Evolutionary conservation across 148 eudicot species (phyloP).

Genomic region (Vaccinium macrocarpon): DNA sequence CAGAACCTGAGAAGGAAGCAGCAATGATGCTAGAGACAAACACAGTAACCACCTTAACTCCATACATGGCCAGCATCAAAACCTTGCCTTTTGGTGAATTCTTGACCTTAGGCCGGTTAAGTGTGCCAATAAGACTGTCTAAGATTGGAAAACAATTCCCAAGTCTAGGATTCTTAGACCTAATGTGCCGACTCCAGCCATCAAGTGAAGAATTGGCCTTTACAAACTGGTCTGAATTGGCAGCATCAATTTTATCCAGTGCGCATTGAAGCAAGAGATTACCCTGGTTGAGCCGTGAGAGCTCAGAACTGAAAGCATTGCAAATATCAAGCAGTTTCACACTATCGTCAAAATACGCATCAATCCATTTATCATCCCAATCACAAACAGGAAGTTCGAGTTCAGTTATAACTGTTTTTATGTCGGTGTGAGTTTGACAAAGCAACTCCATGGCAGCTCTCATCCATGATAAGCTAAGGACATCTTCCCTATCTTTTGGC

Average conservation of each 20-base stretch:
- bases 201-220: constrained; percentile 58
- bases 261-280: constrained; percentile 59
- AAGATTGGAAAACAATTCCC: constrained; percentile 51
- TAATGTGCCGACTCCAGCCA: constrained; percentile 67
- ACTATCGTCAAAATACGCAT: constrained; percentile 77
- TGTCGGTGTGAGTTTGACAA: constrained; percentile 65
- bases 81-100: constrained; percentile 81
- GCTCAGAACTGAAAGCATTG: constrained; percentile 68
- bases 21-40: constrained; percentile 57
- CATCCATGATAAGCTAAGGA: constrained; percentile 81
- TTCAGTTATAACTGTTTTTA: constrained; percentile 58
- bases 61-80: constrained; percentile 84
- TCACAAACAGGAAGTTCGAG: constrained; percentile 77
- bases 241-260: constrained; percentile 35
- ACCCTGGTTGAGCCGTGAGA: constrained; percentile 69
- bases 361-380: constrained; percentile 94
- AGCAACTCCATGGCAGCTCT: constrained; percentile 53
- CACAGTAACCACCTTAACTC: constrained; percentile 68
- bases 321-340: constrained; percentile 80
- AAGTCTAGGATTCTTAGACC: constrained; percentile 49
- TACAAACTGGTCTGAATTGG: constrained; percentile 28
- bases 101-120: constrained; percentile 73
- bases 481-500: constrained; percentile 47
- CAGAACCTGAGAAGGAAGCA: constrained; percentile 62
- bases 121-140: constrained; percentile 50